These are phyloP conservation scores for Ceriops decandra DNA, from an alignment of 345 rosid species.

Conservation along the genomic window DNA sequence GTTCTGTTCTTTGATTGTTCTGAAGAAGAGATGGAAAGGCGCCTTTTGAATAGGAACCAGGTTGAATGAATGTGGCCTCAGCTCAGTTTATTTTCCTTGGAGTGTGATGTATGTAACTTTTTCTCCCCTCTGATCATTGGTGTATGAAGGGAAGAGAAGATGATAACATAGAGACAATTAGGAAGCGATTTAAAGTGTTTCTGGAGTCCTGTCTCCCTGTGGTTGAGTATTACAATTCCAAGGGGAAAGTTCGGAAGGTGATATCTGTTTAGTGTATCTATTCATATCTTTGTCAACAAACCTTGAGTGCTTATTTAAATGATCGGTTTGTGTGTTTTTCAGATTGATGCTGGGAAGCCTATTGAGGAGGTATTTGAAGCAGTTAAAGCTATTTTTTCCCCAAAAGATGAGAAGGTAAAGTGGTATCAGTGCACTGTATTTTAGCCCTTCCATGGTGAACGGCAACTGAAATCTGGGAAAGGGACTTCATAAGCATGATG, in stretches of 20 bases:
- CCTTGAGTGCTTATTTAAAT: neutral
- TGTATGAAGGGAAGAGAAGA: conserved; percentile 18
- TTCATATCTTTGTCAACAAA: neutral
- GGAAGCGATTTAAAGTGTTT: conserved; percentile 18
- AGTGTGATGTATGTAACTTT: neutral
- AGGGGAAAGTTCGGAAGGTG: conserved; percentile 13
- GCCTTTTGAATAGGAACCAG: conserved; percentile 20
- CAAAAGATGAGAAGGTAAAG: conserved; percentile 47
- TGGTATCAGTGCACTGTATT: conserved; percentile 6
- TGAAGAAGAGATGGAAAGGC: conserved; percentile 9
- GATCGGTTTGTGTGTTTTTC: neutral
- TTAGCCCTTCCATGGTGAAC: neutral
- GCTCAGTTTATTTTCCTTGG: neutral
- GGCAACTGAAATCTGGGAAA: conserved; percentile 3
- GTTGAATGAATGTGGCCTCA: neutral
- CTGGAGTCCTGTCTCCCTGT: conserved; percentile 14
- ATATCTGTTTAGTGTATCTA: neutral
- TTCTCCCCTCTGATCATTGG: neutral
- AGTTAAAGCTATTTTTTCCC: conserved; percentile 1
- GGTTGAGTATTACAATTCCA: conserved; percentile 9
- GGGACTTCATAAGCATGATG: neutral
- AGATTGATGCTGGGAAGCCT: conserved; percentile 19
- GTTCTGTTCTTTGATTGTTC: conserved; percentile 23
- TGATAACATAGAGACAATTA: conserved; percentile 16
- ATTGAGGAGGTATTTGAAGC: conserved; percentile 16